Conservation (phyloP, 345 rosid genomes). For the Dovyalis caffra region DNA sequence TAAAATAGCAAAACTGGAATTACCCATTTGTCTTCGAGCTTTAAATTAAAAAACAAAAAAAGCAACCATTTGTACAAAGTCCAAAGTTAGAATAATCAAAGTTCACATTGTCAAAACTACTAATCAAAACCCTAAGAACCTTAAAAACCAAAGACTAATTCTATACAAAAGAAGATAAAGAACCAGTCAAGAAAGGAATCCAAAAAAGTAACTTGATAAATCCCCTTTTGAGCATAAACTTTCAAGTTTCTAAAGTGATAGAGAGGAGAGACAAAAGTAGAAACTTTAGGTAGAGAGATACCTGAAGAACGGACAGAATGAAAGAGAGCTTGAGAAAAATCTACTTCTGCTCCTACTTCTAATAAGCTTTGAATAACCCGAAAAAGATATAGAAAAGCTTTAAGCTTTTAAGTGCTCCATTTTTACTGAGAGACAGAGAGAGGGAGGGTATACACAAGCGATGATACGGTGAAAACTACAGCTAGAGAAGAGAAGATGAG, state of each 20-base stretch:
- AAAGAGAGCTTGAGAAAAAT: no score
- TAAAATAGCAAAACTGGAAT: background rate
- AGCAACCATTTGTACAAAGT: background rate
- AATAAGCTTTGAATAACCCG: background rate
- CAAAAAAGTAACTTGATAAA: conserved; percentile 15
- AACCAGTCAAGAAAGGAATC: background rate
- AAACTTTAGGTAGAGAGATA: background rate
- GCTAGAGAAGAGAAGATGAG: conserved; percentile 11
- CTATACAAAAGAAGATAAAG: conserved; percentile 7
- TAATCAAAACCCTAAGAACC: conserved; percentile 11
- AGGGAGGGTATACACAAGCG: background rate
- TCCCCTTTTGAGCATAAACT: conserved; percentile 15
- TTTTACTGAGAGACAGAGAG: background rate
- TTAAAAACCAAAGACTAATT: conserved; percentile 7
- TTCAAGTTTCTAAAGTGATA: conserved; percentile 1
- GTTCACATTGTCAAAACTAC: conserved; percentile 8
- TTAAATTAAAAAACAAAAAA: background rate
- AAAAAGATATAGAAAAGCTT: background rate
- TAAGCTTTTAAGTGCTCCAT: background rate
- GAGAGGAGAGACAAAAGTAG: background rate
- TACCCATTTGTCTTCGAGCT: background rate
- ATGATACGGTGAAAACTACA: background rate
- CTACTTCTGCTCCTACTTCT: background rate
- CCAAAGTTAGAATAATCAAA: background rate
- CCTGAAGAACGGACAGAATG: background rate